phyloP scores from a whole-genome alignment of 2,329 filamentous ascomycete species.

The Fusarium proliferatum region DNA sequence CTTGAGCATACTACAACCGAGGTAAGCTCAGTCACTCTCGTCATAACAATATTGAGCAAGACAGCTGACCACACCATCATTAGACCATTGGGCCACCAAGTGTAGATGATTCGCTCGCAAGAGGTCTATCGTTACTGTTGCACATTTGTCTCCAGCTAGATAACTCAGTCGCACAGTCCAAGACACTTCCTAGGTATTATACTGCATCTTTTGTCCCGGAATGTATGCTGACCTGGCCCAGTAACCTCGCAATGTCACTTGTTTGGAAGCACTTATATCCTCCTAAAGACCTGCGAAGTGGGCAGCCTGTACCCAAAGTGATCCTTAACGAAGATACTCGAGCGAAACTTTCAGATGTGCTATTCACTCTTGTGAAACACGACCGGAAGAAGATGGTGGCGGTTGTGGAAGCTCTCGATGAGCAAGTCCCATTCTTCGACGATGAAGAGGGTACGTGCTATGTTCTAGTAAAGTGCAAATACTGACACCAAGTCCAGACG shows the following conservation, averaged over 20 bases:
- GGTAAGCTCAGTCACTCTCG: conserved; percentile 42
- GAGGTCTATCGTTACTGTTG: conserved; percentile 47
- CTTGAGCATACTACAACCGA: conserved; percentile 56
- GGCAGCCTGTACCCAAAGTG: conserved; percentile 51
- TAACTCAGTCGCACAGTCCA: conserved; percentile 37
- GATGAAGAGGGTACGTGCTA: conserved; percentile 53
- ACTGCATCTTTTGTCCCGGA: neutral
- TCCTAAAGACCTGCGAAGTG: conserved; percentile 50
- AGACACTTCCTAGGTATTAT: conserved; percentile 44
- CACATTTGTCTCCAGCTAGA: conserved; percentile 48
- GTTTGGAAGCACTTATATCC: conserved; percentile 77
- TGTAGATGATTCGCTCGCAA: conserved; percentile 45
- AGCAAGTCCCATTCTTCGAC: conserved; percentile 52
- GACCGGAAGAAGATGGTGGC: conserved; percentile 59
- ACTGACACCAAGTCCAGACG: conserved; percentile 44
- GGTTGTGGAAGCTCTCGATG: conserved; percentile 59
- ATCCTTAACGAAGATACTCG: conserved; percentile 67
- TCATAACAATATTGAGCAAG: neutral
- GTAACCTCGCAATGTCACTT: conserved; percentile 54
- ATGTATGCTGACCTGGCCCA: conserved; percentile 24
- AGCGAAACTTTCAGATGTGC: conserved; percentile 68
- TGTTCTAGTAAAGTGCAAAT: neutral
- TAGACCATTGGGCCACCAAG: conserved; percentile 45
- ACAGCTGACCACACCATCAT: conserved; percentile 1
- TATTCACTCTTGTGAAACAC: conserved; percentile 67